These are phyloP conservation scores for Penicillium sp. DNA, from an alignment of 2,329 filamentous ascomycete species.

Conservation along the genomic window DNA sequence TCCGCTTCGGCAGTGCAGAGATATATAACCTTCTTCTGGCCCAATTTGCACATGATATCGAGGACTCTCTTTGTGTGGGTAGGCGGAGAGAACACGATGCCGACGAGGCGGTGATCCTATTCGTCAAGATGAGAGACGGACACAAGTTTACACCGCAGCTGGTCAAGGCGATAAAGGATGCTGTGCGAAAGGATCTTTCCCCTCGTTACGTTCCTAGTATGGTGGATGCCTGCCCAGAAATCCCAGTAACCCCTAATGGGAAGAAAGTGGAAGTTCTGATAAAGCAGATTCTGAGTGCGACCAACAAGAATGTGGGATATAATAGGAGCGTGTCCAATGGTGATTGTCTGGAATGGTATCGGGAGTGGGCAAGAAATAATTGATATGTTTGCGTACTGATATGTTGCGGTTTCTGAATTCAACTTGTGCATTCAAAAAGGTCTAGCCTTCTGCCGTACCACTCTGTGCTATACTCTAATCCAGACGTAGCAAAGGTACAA, in stretches of 20 bases:
- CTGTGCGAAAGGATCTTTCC: conserved; percentile 69
- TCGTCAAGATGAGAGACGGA: conserved; percentile 65
- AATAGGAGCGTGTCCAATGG: too few relatives aligned
- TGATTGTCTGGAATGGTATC: too few relatives aligned
- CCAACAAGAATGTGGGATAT: too few relatives aligned
- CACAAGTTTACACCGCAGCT: conserved; percentile 60
- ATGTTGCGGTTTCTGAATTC: too few relatives aligned
- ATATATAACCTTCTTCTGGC: conserved; percentile 72
- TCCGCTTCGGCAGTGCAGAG: conserved; percentile 79
- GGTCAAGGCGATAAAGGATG: conserved; percentile 63
- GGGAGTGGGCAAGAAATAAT: too few relatives aligned
- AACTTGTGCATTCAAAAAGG: too few relatives aligned
- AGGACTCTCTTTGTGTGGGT: conserved; percentile 77
- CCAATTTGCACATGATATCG: conserved; percentile 65
- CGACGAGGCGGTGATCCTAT: conserved; percentile 65
- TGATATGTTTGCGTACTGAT: too few relatives aligned
- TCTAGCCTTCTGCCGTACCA: too few relatives aligned
- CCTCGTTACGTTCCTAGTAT: conserved; percentile 78
- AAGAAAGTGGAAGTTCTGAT: not conserved
- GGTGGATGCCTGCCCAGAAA: conserved; percentile 81
- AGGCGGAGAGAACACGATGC: conserved; percentile 67
- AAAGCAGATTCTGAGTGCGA: not conserved
- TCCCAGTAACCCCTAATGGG: conserved; percentile 61
- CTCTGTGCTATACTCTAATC: too few relatives aligned
- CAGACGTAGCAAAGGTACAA: too few relatives aligned